Evolutionary conservation across 805 yeast species (phyloP).

Genomic region (Teunomyces gatunensis): DNA sequence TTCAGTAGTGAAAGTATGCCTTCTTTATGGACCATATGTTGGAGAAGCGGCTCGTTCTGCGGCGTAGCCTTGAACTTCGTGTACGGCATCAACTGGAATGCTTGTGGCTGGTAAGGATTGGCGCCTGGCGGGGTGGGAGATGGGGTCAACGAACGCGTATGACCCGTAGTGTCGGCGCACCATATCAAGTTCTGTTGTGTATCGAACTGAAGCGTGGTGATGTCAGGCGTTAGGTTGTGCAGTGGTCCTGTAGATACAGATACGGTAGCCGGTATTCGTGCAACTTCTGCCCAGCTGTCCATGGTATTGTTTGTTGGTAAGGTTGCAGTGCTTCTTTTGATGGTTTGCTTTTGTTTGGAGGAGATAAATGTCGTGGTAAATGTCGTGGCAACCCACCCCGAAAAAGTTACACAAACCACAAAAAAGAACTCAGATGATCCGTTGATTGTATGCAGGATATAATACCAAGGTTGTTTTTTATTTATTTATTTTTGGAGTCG

Average conservation of each 20-base stretch:
- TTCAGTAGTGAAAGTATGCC: conserved; percentile 35
- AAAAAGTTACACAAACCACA: background rate
- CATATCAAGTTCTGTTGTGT: conserved; percentile 73
- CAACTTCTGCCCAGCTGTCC: conserved; percentile 16
- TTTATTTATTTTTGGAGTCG: too few relatives aligned
- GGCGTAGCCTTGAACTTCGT: conserved; percentile 31
- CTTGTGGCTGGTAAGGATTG: conserved; percentile 17
- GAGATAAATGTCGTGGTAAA: background rate
- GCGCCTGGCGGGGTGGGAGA: conserved; percentile 11
- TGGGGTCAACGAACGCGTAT: conserved; percentile 32
- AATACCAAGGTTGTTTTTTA: too few relatives aligned
- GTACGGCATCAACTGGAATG: conserved; percentile 30
- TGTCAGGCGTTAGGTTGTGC: conserved; percentile 6
- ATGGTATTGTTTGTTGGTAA: conserved; percentile 2
- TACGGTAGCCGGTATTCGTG: conserved; percentile 12
- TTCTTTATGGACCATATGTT: conserved; percentile 28
- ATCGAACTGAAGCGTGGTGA: conserved; percentile 54
- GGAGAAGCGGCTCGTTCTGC: conserved; percentile 22
- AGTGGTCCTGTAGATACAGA: background rate
- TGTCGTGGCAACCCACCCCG: background rate
- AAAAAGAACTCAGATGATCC: too few relatives aligned
- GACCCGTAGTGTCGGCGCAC: conserved; percentile 73
- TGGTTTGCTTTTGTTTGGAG: background rate
- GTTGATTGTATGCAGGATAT: too few relatives aligned
- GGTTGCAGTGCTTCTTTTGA: background rate